Evolutionary conservation across 495 filamentous ascomycete genomes (phyloP), one percentile per base, ranked within the genome.

Genomic region (Tuber borchii): DNA sequence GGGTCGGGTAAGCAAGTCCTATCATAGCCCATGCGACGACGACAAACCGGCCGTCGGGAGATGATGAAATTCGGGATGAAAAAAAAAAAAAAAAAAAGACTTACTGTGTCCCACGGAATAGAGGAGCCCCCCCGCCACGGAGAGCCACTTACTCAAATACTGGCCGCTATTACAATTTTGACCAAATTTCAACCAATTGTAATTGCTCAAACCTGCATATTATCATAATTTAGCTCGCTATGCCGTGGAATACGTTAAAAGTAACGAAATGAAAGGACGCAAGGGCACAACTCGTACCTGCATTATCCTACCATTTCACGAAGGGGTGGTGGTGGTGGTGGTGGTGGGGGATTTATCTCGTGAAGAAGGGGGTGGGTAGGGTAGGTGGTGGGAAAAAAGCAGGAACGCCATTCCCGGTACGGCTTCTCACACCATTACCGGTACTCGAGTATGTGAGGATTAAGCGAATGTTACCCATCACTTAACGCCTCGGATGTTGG

Each of bases 251-350:
- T 43, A 12, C 42, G 10, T 43, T 31, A 61, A 0, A 22, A 22
- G n/a, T 16, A 65, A 65, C 26, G 56, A 65, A 65, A 65, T 65
- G 56, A 65, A 65, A 65, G 26, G 56, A 65, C 56, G 31, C 31
- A 31, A 65, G 56, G 56, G 56, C 56, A 65, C 51, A 61, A 61
- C 10, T 61, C n/a, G 56, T 65, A 65, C 56, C 56, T 65, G 26
- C 26, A 65, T 65, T 34, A 34, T 34, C 56, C 56, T 65, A 65
- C 56, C 26, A 65, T 31, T 65, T 65, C n/a, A 65, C 56, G 26
- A 56, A n/a, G 51, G 51, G 6, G 45, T n/a, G 45, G 45, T 16
- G 9, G 5, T 10, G n/a, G n/a, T n/a, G n/a, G n/a, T n/a, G n/a
- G n/a, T n/a, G n/a, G 48, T n/a, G 48, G 48, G 22, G 22, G 9